These are phyloP conservation scores for Trichophyton rubrum DNA, from an alignment of 2,329 filamentous ascomycete genomes.

Conservation along the genomic window DNA sequence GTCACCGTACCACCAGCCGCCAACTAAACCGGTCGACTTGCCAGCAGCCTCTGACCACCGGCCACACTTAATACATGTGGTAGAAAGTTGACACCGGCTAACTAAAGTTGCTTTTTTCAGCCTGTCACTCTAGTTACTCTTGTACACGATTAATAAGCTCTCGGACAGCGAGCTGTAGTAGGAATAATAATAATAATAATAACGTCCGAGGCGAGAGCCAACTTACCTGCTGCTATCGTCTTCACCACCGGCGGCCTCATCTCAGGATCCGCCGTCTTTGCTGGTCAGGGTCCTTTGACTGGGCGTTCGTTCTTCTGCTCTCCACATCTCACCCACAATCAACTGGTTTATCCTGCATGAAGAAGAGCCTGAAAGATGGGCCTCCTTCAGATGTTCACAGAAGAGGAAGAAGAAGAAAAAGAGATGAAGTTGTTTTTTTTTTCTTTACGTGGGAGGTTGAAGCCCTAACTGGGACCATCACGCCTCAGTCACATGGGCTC, in stretches of 20 bases:
- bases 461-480: not conserved
- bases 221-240: not conserved
- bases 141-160: not conserved
- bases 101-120: not conserved
- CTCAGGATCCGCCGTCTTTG: not conserved
- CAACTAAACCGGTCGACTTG: not conserved
- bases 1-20: not conserved
- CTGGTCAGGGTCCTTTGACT: not conserved
- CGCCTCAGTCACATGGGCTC: constrained; percentile 3
- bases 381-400: not conserved
- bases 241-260: not conserved
- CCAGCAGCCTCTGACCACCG: not conserved
- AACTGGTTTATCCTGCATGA: not conserved
- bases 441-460: not conserved
- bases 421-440: not conserved
- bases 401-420: not conserved
- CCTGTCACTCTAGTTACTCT: not conserved
- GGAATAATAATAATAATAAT: not conserved
- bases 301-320: not conserved
- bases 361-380: not conserved
- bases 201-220: too few relatives aligned
- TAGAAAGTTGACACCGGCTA: not conserved
- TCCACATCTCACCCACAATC: not conserved
- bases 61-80: not conserved
- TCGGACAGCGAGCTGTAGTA: not conserved